Base-by-base conservation (phyloP, 768 basidiomycete genomes). In the Boletus pseudopeckii region DNA sequence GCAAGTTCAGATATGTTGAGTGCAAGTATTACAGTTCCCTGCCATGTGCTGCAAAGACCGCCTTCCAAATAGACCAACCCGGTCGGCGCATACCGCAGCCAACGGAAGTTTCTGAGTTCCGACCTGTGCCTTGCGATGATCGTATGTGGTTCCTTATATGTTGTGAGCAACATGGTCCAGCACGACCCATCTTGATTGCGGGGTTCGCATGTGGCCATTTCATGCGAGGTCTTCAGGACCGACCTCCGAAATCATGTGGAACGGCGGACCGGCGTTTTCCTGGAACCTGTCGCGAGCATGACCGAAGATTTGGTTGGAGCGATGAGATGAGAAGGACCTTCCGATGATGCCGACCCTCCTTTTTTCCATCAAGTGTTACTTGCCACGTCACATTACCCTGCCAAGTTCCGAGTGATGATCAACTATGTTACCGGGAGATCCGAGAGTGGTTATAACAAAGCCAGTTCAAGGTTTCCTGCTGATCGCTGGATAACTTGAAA, bases 351-450 rank as follows among this genome's bases (percentile, higher is more conserved):
- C 28, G 38, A 37, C 32, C 38, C n/a, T 24, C 40, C 36, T 11
- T 15, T 32, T 24, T 28, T 13, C 18, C 26, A 24, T 41, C 53
- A 26, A 32, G 24, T 11, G 42, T 20, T 37, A 47, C 17, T 36
- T 59, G 60, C 56, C 60, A 63, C 49, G 61, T 63, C 59, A 43
- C 34, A 13, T 34, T 4, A 20, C 45, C 24, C 26, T 46, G 33
- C 28, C 41, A 24, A 24, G 30, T 20, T 33, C 14, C 36, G 50
- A 37, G 50, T 28, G 48, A 43, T 30, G 1, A 28, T 15, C 36
- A 48, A 34, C 17, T 20, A 48, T 11, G n/a, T 20, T n/a, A 17
- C 11, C 28, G n/a, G 24, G 53, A 38, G 37, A 6, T 22, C 8
- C 7, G 36, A 43, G 22, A 8, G 34, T 34, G 22, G 17, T 45